phyloP scores from a whole-genome alignment of 2,329 filamentous ascomycete species.

The Botryosphaeria agaves region DNA sequence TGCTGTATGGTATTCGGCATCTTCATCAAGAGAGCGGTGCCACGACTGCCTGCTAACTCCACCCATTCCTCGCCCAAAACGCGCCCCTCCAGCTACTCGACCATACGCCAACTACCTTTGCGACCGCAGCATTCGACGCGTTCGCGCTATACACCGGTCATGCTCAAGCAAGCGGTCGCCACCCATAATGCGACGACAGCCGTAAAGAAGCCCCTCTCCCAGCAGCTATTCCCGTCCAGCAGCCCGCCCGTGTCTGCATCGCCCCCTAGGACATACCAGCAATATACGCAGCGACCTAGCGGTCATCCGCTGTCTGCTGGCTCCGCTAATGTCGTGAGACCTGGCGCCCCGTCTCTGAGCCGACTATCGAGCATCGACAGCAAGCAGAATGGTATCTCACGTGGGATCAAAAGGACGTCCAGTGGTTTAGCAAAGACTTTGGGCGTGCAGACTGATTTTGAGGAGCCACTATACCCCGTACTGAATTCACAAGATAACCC shows the following conservation, averaged over 20 bases:
- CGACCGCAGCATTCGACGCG: no score
- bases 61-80: no score
- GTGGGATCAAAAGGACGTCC: slow-evolving; percentile 26
- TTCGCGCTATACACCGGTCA: no score
- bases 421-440: slow-evolving; percentile 28
- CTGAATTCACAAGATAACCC: slow-evolving; percentile 11
- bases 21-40: no score
- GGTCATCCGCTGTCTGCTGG: slow-evolving; percentile 13
- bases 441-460: slow-evolving; percentile 18
- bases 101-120: no score
- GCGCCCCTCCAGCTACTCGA: no score
- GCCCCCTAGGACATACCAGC: slow-evolving; percentile 28
- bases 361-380: no score
- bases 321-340: slow-evolving; percentile 16
- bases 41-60: no score
- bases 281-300: slow-evolving; percentile 18
- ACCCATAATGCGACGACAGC: slow-evolving; percentile 18
- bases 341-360: slow-evolving; percentile 7
- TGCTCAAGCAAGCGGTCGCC: slow-evolving; percentile 24
- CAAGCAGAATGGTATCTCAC: slow-evolving; percentile 3
- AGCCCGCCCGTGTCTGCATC: slow-evolving; percentile 36
- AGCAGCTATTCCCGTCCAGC: slow-evolving; percentile 41
- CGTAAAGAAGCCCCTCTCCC: slow-evolving; percentile 16
- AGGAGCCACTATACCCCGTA: slow-evolving; percentile 12
- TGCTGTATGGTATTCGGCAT: no score